Evolutionary conservation across 1,139 yeast species (phyloP), one percentile per base, ranked within the genome.

Genomic region (Candida labiduridarum): DNA sequence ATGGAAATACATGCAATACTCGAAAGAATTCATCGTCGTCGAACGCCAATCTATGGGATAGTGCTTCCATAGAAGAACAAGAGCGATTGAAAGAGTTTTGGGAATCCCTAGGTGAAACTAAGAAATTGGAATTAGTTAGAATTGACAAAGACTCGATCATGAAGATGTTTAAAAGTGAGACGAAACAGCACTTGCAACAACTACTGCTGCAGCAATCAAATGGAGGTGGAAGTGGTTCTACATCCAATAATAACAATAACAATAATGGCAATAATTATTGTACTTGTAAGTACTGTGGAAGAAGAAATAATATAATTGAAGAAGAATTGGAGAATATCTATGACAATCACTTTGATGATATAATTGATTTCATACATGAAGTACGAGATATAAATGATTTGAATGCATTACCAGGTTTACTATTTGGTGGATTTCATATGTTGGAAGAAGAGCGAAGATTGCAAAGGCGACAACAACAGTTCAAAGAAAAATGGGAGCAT

Each of bases 251-350:
- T 18, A 51, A 45, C 44, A 43, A 18, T 22, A 45, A 30, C 30
- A 47, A 39, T 18, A 27, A 22, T 38, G 31, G 31, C 14, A n/a
- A 42, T 18, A 51, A 51, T 39, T 51, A 48, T 14, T 91, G 97
- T 65, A 79, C 84, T 50, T 92, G 98, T 65, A 73, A 84, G 5
- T 84, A 84, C 30, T 92, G 98, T 68, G 96, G 95, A 1, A 79
- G 90, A 48, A 84, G 88, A 57, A 83, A 85, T 57, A 72, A 77
- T 53, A 83, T 91, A 30, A 82, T 90, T 57, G 95, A 89, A 61
- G 85, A 84, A 56, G 96, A 89, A 62, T 78, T 92, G 61, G 92
- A 73, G 54, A 68, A 60, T 52, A 67, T 72, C 16, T 75, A 73
- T 51, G 79, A 87, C 59, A 82, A 83, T 49, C 81, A 91, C 44